Base-by-base conservation (phyloP, 257 asterid genomes). In the Nyctanthes arbortristis region DNA sequence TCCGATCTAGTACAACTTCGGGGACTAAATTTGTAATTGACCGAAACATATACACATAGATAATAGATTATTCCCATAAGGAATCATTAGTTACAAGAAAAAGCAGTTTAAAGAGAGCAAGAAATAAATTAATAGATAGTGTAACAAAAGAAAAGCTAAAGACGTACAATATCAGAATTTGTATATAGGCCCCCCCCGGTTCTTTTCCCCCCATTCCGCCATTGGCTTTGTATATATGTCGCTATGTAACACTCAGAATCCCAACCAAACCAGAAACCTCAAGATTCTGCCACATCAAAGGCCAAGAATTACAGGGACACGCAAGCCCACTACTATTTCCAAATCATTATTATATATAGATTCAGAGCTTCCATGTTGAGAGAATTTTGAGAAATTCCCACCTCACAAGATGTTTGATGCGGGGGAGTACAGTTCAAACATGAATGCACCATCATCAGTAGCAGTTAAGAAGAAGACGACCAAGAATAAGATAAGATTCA, bases 401-500 rank as follows among this genome's bases (percentile, higher is more conserved):
- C n/a, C n/a, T n/a, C n/a, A 49, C 28, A 20, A 8, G 6, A n/a
- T 43, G 54, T 43, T 43, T 22, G n/a, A n/a, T n/a, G n/a, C n/a
- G n/a, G n/a, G n/a, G n/a, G n/a, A n/a, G n/a, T n/a, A n/a, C n/a
- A n/a, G n/a, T 43, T 2, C 24, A 14, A 16, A 43, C 24, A 52
- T 52, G 59, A 52, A 52, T 24, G 9, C 59, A 22, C 8, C 58
- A 20, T 47, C 55, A 14, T 45, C 57, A 0, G 40, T 35, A 5
- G 20, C 59, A 7, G 29, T 52, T 20, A 76, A 63, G 84, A 83
- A 63, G 74, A 82, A 73, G 77, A 77, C 66, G 5, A 20, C 32
- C 73, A 62, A 54, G 63, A 84, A 77, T 47, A 74, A 73, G 74
- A 76, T 74, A 43, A 72, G 91, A 61, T 87, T 87, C 65, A 86